Percentiles rank a stretch among this genome's conserved stretches.
These are phyloP conservation scores for Colletotrichum cuscutae DNA, from an alignment of 2,329 filamentous ascomycete species.

Conservation along the genomic window DNA sequence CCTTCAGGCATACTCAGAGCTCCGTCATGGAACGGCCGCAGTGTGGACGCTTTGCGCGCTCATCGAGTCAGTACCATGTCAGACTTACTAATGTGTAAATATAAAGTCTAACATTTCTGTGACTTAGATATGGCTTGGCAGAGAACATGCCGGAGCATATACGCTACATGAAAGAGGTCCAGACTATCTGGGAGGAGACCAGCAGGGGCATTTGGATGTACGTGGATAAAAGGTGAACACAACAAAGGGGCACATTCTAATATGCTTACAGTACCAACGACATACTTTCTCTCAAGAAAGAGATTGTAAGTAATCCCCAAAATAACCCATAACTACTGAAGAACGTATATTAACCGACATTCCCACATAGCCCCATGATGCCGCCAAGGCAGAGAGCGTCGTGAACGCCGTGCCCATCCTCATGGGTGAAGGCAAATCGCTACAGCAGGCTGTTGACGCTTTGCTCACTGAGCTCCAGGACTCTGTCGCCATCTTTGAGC, in stretches of 20 bases:
- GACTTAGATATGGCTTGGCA: constrained; percentile 6
- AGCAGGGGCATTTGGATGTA: constrained; percentile 39
- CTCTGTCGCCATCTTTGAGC: constrained; percentile 40
- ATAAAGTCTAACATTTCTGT: background rate
- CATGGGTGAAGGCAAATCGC: constrained; percentile 36
- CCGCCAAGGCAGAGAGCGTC: constrained; percentile 37
- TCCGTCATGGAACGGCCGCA: constrained; percentile 43
- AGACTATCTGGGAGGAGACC: constrained; percentile 39
- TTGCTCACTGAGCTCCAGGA: constrained; percentile 37
- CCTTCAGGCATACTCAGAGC: constrained; percentile 42
- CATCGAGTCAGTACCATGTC: constrained; percentile 36
- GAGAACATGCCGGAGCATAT: constrained; percentile 24
- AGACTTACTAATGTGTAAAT: background rate
- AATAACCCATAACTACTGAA: too few relatives aligned
- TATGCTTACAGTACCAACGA: constrained; percentile 40
- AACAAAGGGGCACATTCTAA: background rate
- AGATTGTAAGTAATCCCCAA: constrained; percentile 36
- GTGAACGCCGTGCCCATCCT: constrained; percentile 44
- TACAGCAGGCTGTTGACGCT: constrained; percentile 31
- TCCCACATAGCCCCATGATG: background rate
- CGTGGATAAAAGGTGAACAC: background rate
- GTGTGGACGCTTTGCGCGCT: constrained; percentile 41
- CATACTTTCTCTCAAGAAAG: constrained; percentile 46
- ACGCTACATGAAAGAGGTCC: constrained; percentile 12
- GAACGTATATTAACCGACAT: background rate